Evolutionary conservation across 768 basidiomycete genomes (phyloP), one percentile per base, ranked within the genome.

Genomic region (Cystobasidium tubakii): DNA sequence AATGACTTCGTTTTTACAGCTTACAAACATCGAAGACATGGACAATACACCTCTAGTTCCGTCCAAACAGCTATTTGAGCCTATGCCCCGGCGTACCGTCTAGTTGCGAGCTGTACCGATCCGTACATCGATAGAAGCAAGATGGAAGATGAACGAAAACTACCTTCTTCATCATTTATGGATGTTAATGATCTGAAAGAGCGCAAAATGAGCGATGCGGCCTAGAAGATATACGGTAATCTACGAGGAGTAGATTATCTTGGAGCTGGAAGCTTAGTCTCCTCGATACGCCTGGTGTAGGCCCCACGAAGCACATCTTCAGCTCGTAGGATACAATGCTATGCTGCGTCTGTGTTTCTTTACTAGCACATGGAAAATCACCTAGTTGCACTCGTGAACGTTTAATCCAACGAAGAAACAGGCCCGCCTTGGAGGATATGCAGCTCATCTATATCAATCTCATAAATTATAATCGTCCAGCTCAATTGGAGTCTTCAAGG

Each of bases 391-490:
- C 66, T 67, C 4, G 57, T 62, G 15, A 33, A 39, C 27, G 66
- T 67, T 27, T 44, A 3, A 21, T 2, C 17, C 10, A 21, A 27
- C 10, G 29, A 25, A 44, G 44, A 50, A 50, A 23, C 66, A 19
- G 29, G 39, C 13, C 63, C 63, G 6, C 66, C 66, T 67, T 7
- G 66, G 27, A 53, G 66, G 66, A 44, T 43, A 67, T 67, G 66
- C 66, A 29, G 66, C 66, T 23, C 66, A 67, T 27, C 66, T n/a
- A 67, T 53, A 39, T 67, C 44, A 50, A 43, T 15, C 44, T 67
- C 3, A 67, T 67, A 10, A 36, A 67, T 53, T 39, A 25, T 13
- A 27, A 67, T 9, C 6, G 53, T 19, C 66, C 66, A n/a, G 66
- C 66, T 7, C 29, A 29, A 53, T 67, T 50, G 66, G 66, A 17